Conservation (phyloP, 2,329 filamentous ascomycete species). For the Aspergillus glaucus region DNA sequence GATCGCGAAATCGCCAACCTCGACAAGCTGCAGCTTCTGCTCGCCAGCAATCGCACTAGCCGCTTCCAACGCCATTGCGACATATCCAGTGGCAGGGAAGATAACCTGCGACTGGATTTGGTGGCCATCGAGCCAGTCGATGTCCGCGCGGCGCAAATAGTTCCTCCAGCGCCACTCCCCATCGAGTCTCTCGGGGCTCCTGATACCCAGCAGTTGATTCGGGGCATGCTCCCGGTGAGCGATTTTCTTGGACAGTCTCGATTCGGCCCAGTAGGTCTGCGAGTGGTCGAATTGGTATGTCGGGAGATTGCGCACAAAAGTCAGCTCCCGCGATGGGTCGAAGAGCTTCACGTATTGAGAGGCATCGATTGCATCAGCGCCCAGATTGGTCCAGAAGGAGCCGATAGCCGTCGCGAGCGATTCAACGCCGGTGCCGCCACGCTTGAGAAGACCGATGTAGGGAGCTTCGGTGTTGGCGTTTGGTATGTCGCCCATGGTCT, state of each 20-base stretch:
- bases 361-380: too few relatives aligned
- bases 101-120: neutral
- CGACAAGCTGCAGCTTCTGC: too few relatives aligned
- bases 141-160: neutral
- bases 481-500: conserved; percentile 7
- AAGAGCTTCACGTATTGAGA: neutral
- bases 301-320: conserved; percentile 1
- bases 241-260: neutral
- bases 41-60: neutral
- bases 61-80: neutral
- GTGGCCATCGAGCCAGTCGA: neutral
- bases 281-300: conserved; percentile 7
- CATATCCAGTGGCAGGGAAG: neutral
- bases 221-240: neutral
- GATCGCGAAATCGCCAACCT: neutral
- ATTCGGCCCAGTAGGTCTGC: conserved; percentile 6
- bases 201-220: neutral
- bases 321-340: too few relatives aligned
- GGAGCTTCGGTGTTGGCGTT: neutral
- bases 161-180: neutral
- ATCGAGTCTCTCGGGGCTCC: neutral
- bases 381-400: too few relatives aligned
- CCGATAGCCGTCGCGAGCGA: too few relatives aligned
- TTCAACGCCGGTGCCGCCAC: too few relatives aligned
- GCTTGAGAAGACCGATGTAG: conserved; percentile 1